phyloP scores from a whole-genome alignment of 306 rosid genomes.

The Neltuma alba region DNA sequence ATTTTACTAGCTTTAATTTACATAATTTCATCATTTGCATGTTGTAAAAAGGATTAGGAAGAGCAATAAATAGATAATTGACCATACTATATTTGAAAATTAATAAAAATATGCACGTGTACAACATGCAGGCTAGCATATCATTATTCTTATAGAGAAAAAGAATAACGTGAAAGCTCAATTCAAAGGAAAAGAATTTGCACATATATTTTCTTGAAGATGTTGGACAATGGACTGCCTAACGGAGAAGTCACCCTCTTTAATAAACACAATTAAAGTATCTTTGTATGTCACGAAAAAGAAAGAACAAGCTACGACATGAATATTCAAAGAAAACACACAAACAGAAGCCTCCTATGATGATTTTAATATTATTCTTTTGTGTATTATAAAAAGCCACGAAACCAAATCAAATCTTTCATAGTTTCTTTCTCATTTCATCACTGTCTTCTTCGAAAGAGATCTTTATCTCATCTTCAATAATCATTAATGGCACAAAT shows the following conservation, averaged over 20 bases:
- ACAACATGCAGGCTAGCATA: neutral
- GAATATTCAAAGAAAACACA: neutral
- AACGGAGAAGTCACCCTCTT: slow-evolving; percentile 9
- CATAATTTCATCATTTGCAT: no score
- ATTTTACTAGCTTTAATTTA: no score
- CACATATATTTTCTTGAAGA: neutral
- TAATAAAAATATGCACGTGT: neutral
- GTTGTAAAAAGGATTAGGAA: no score
- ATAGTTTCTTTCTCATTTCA: neutral
- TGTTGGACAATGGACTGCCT: neutral
- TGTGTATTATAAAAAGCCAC: neutral
- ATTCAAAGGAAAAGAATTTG: neutral
- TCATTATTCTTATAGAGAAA: neutral
- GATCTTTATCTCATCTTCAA: neutral
- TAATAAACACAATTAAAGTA: neutral
- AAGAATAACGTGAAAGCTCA: neutral
- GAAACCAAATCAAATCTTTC: neutral
- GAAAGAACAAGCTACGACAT: neutral
- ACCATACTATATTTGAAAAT: no score
- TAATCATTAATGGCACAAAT: neutral
- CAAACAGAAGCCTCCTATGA: no score
- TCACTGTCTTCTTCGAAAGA: neutral
- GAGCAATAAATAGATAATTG: no score
- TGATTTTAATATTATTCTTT: neutral
- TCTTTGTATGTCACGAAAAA: slow-evolving; percentile 8